Base-by-base conservation (phyloP, 495 filamentous ascomycete species). In the Neurospora sp. region DNA sequence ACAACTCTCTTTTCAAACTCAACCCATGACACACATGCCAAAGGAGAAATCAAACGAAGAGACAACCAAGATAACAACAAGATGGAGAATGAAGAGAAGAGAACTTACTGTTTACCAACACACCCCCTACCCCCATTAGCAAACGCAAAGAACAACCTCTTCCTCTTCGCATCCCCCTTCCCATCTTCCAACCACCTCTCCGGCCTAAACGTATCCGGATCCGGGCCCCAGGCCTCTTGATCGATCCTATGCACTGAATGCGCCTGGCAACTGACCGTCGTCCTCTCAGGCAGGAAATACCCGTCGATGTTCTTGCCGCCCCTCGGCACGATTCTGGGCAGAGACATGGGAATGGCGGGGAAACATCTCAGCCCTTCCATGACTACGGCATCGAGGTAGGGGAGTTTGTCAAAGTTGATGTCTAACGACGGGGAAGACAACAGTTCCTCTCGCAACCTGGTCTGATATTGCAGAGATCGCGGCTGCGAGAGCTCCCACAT, bases 401-500 rank as follows among this genome's bases (percentile, higher is more conserved):
- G 82, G 1, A 90, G 77, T 44, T 83, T 83, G 73, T 91, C 89
- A 27, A 88, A 80, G 7, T 8, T 31, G 5, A 12, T 16, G 73
- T 72, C 9, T 0, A 7, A 77, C 77, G 0, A 77, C 78, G 0
- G 76, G 75, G 71, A 81, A 81, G 78, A 73, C 5, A 71, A 68
- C 0, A 91, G 77, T 75, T 91, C 89, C 5, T 82, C 72, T 22
- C 83, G 80, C 5, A 92, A 79, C 3, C 74, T 77, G 2, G 76
- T 71, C 69, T 91, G 89, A 38, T 85, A 81, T 1, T 71, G 61
- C 0, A 79, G 69, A 10, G 85, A 87, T 0, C 81, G 71, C 4
- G 87, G 85, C 68, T 85, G 85, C 0, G 90, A 92, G 1, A 92
- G 81, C 76, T 91, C 85, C 85, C 88, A 89, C 87, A 92, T 88